Conservation (phyloP, 768 basidiomycete species). For the Mycena metata region DNA sequence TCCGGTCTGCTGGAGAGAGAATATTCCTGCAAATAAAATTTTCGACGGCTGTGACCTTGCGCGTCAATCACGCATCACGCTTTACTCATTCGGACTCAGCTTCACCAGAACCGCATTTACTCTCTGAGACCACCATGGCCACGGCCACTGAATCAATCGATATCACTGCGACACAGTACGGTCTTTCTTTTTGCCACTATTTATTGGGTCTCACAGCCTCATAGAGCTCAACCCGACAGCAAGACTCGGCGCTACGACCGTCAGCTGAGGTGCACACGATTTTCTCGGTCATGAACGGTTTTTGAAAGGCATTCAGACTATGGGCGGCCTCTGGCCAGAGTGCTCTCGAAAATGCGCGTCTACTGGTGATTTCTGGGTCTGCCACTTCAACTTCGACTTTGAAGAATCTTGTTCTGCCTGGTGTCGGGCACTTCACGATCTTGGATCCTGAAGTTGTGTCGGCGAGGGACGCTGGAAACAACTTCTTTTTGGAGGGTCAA, state of each 20-base stretch:
- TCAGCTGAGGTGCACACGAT: slow-evolving; percentile 80
- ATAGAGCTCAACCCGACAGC: slow-evolving; percentile 72
- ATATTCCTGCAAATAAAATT: too few species aligned
- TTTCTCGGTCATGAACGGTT: not conserved
- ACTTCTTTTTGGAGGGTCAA: slow-evolving; percentile 90
- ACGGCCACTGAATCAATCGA: slow-evolving; percentile 32
- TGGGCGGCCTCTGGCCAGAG: slow-evolving; percentile 95
- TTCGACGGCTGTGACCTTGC: not conserved
- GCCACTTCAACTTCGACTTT: slow-evolving; percentile 91
- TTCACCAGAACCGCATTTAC: not conserved
- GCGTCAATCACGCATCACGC: slow-evolving; percentile 20
- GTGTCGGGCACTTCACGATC: slow-evolving; percentile 95
- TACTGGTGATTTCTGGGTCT: slow-evolving; percentile 84
- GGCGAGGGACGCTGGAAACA: slow-evolving; percentile 89
- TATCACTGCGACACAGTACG: slow-evolving; percentile 26
- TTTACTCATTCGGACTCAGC: slow-evolving; percentile 18
- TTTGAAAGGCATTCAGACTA: slow-evolving; percentile 55
- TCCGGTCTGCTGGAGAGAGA: too few species aligned
- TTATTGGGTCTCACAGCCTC: not conserved
- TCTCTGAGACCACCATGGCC: slow-evolving; percentile 10
- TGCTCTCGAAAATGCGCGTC: slow-evolving; percentile 86
- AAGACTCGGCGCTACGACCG: slow-evolving; percentile 96
- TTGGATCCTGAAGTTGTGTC: slow-evolving; percentile 76
- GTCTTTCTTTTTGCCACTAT: not conserved
- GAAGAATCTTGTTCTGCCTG: slow-evolving; percentile 97